Base-by-base conservation (phyloP, 2,329 filamentous ascomycete genomes). In the Phialemoniopsis sp. region DNA sequence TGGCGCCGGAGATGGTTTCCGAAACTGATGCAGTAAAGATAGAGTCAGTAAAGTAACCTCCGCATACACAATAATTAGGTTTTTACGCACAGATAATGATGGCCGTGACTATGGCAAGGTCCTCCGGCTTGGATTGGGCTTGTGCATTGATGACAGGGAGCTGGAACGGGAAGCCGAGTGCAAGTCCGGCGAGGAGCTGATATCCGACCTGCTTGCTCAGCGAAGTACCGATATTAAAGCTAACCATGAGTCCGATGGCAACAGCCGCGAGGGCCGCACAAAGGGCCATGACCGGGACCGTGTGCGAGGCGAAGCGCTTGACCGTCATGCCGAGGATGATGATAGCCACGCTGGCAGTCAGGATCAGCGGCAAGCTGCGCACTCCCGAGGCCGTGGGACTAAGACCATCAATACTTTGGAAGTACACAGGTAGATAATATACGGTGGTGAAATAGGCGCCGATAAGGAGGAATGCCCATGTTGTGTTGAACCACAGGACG, bases 341-440 rank as follows among this genome's bases (percentile, higher is more conserved):
- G 3, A 52, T 49, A 4, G 52, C 45, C 13, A 64, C 16, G n/a
- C 55, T 52, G 8, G 64, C 48, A 1, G 57, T 48, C 5, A 57
- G 48, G n/a, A 63, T 51, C 8, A 58, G 48, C 4, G 65, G 58
- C 5, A 68, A 49, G 37, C 58, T 62, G 38, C 31, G 32, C 35
- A 90, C 79, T 36, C 88, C 88, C 2, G 81, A 86, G 19, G 84
- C 65, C 29, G 90, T 75, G 0, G 87, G 83, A 0, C 73, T 72
- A 3, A 78, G 79, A 36, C 84, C 75, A 32, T 87, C 70, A 37
- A 87, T 80, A 37, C 82, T 76, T 62, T 94, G 88, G 43, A 89
- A 91, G 67, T 94, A 95, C 3, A 95, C 72, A 0, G 88, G 88
- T 5, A 94, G 70, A 64, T 86, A 94, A 69, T 91, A 94, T 45